A percentile compares a stretch with the other conserved stretches of the same genome.
Evolutionary conservation across 208 protist genomes (phyloP).

Genomic region (Trypanosoma lewisi): DNA sequence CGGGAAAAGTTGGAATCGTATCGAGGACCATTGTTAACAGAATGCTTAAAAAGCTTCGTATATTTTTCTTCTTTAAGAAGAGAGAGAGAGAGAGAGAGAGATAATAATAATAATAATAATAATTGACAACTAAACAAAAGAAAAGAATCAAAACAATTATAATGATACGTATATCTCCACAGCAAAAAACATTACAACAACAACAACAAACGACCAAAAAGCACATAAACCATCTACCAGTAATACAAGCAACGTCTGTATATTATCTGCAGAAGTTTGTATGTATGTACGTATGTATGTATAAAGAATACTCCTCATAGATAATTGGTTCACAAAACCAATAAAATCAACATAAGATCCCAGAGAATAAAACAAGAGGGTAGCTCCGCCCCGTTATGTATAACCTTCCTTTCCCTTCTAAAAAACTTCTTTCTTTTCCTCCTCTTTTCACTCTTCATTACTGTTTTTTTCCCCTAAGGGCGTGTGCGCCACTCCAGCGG

Average conservation of each 20-base stretch:
- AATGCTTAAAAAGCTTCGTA: neutral
- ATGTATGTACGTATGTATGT: neutral
- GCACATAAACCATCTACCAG: neutral
- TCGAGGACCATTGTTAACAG: constrained; percentile 21
- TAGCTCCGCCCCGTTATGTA: neutral
- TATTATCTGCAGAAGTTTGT: neutral
- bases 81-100: constrained; percentile 4
- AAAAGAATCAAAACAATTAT: neutral
- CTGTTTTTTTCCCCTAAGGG: neutral
- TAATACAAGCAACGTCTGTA: neutral
- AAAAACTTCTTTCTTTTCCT: neutral
- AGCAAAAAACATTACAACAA: constrained; percentile 7
- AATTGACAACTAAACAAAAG: neutral
- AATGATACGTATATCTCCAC: constrained; percentile 1
- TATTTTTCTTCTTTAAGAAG: neutral
- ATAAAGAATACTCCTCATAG: neutral
- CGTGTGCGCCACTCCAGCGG: too few species aligned
- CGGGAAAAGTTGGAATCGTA: constrained; percentile 35
- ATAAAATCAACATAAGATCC: too few species aligned
- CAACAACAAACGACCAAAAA: constrained; percentile 7
- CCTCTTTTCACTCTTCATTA: neutral
- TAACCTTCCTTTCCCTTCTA: neutral
- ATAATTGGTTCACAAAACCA: neutral
- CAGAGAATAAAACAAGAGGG: too few species aligned
- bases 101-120: neutral